phyloP scores from a whole-genome alignment of 495 filamentous ascomycete species.

The Lasiosphaeria ovina region DNA sequence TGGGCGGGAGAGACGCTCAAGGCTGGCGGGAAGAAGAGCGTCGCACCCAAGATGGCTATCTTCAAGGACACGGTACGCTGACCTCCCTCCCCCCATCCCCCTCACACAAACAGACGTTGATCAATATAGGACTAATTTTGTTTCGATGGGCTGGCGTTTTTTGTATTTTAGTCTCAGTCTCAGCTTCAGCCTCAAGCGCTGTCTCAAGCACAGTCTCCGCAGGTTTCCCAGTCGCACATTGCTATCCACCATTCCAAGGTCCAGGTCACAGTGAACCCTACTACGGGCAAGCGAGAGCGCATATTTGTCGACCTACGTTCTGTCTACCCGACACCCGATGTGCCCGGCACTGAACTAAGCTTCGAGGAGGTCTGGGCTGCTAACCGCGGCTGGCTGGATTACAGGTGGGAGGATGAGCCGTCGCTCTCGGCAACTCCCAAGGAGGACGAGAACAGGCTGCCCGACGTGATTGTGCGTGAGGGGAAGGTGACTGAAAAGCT shows the following conservation, averaged over 20 bases:
- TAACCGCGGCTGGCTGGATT: slow-evolving; percentile 71
- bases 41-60: slow-evolving; percentile 77
- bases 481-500: slow-evolving; percentile 39
- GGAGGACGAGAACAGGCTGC: slow-evolving; percentile 13
- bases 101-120: slow-evolving; percentile 69
- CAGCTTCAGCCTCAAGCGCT: slow-evolving; percentile 34
- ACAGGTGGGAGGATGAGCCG: slow-evolving; percentile 61
- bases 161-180: slow-evolving; percentile 54
- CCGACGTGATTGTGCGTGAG: slow-evolving; percentile 25
- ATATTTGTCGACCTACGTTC: slow-evolving; percentile 82
- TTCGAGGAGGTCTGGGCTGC: slow-evolving; percentile 89
- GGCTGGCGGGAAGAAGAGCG: slow-evolving; percentile 72
- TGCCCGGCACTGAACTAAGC: slow-evolving; percentile 68
- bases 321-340: slow-evolving; percentile 74
- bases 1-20: slow-evolving; percentile 93
- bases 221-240: slow-evolving; percentile 51
- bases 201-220: slow-evolving; percentile 42
- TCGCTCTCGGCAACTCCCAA: slow-evolving; percentile 15
- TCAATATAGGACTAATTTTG: slow-evolving; percentile 90
- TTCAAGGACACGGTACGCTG: slow-evolving; percentile 92
- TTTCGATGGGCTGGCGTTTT: slow-evolving; percentile 56
- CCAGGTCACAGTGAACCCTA: slow-evolving; percentile 74
- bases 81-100: slow-evolving; percentile 31
- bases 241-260: slow-evolving; percentile 51
- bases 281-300: slow-evolving; percentile 74